These are phyloP conservation scores for Ceratocystiopsis brevicomis DNA, from an alignment of 2,329 filamentous ascomycete species.

Conservation along the genomic window DNA sequence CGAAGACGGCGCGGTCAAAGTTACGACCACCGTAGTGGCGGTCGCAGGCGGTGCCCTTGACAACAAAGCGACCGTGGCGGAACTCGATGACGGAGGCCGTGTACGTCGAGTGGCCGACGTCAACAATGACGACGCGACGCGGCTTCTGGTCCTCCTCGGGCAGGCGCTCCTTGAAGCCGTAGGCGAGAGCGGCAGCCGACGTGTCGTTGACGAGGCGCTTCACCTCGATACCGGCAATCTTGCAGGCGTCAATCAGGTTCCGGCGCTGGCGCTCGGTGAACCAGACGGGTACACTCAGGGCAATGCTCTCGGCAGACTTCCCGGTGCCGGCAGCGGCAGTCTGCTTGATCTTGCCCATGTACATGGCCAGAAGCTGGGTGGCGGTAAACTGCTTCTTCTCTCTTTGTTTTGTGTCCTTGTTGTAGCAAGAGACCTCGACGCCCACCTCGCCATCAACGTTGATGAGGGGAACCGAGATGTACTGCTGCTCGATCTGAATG, in stretches of 20 bases:
- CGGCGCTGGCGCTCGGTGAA: constrained; percentile 91
- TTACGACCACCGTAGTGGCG: constrained; percentile 93
- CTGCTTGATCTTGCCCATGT: constrained; percentile 80
- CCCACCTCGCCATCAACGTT: constrained; percentile 90
- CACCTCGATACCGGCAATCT: constrained; percentile 83
- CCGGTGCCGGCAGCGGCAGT: constrained; percentile 76
- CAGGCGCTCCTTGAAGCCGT: constrained; percentile 92
- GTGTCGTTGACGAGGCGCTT: constrained; percentile 96
- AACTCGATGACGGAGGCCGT: constrained; percentile 89
- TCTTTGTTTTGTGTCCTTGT: constrained; percentile 31
- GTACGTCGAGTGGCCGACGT: constrained; percentile 94
- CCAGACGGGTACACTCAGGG: constrained; percentile 89
- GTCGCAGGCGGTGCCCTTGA: constrained; percentile 84
- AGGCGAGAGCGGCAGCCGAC: constrained; percentile 86
- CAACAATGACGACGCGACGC: constrained; percentile 74
- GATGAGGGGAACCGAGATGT: constrained; percentile 65
- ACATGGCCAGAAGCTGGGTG: constrained; percentile 88
- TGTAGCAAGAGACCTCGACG: constrained; percentile 80
- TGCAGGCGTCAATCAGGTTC: constrained; percentile 72
- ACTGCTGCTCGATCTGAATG: constrained; percentile 81
- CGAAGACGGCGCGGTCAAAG: constrained; percentile 86
- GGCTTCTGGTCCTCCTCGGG: constrained; percentile 80
- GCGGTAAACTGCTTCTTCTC: constrained; percentile 79
- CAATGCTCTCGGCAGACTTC: constrained; percentile 79
- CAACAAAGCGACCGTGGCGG: constrained; percentile 85